Percentiles rank a stretch among this genome's conserved stretches.
These are phyloP conservation scores for Saccharum hybrid DNA, from an alignment of 202 grass and related monocot genomes.

Conservation along the genomic window DNA sequence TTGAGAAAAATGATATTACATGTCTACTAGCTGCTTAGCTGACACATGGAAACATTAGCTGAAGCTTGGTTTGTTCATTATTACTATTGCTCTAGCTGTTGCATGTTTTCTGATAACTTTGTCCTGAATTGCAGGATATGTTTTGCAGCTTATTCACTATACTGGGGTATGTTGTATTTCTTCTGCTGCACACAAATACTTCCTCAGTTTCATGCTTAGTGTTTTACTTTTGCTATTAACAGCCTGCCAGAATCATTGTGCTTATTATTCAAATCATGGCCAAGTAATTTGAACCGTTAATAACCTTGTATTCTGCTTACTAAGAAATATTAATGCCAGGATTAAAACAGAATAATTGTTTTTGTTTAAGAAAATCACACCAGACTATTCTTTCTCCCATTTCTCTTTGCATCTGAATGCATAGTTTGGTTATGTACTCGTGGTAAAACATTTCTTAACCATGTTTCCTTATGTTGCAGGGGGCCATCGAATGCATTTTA, in stretches of 20 bases:
- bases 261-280: neutral
- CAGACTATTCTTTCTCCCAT: constrained; percentile 13
- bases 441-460: constrained; percentile 12
- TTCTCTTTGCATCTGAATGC: neutral
- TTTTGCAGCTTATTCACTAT: constrained; percentile 98
- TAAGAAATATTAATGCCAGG: constrained; percentile 18
- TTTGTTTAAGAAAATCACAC: constrained; percentile 37
- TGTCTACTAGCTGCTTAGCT: constrained; percentile 15
- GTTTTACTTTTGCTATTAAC: constrained; percentile 34
- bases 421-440: constrained; percentile 10
- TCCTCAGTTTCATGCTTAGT: constrained; percentile 12
- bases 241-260: neutral
- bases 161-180: constrained; percentile 67
- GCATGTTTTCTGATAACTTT: constrained; percentile 44
- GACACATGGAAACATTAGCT: neutral
- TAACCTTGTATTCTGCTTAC: constrained; percentile 5
- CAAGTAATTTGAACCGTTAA: neutral
- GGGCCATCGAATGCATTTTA: constrained; percentile 88
- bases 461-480: constrained; percentile 49
- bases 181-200: constrained; percentile 28
- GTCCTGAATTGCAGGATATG: constrained; percentile 81
- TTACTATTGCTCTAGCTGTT: constrained; percentile 11
- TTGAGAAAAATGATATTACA: constrained; percentile 23
- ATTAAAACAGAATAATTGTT: neutral
- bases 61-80: constrained; percentile 29